phyloP scores from a whole-genome alignment of 192 early-diverging fungal genomes.

The Anaeromyces robustus region DNA sequence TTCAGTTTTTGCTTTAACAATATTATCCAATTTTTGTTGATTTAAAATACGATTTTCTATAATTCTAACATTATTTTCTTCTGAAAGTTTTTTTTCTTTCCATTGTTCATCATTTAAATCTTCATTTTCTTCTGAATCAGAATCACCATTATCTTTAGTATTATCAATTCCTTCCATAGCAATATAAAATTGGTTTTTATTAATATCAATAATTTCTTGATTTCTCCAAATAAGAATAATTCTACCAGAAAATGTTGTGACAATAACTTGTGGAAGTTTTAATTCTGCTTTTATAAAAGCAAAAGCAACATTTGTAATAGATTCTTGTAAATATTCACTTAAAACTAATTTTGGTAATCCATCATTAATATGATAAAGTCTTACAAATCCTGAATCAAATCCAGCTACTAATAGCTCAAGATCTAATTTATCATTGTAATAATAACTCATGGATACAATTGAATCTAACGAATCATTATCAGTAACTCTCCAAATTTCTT shows the following conservation, averaged over 20 bases:
- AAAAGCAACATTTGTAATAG: neutral
- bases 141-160: neutral
- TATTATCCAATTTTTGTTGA: neutral
- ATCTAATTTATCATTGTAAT: neutral
- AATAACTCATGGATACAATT: neutral
- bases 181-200: neutral
- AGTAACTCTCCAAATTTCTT: neutral
- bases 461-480: neutral
- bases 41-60: neutral
- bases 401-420: neutral
- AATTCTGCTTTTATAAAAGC: neutral
- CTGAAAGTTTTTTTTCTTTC: too few species aligned
- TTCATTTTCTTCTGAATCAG: neutral
- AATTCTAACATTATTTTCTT: neutral
- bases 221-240: neutral
- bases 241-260: neutral
- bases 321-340: neutral
- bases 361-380: neutral
- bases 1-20: neutral
- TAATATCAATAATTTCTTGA: neutral
- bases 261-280: neutral
- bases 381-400: neutral
- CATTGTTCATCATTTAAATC: neutral
- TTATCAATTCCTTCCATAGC: neutral
- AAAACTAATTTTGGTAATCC: neutral